Percentiles rank a stretch among this genome's conserved stretches.
Conservation (phyloP, 305 asterid genomes). For the Fraxinus ornus region DNA sequence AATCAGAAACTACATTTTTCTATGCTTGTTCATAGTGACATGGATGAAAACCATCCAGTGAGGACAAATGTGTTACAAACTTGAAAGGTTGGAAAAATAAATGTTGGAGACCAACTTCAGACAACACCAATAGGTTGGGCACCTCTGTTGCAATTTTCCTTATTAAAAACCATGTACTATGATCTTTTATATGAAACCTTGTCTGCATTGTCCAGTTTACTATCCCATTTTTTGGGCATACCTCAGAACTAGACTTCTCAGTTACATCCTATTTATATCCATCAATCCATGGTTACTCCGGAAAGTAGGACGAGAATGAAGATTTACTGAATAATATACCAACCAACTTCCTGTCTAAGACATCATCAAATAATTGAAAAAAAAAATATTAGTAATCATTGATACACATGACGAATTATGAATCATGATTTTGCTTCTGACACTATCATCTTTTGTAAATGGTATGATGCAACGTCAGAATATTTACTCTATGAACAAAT, state of each 20-base stretch:
- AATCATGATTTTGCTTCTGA: not conserved
- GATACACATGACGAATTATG: not conserved
- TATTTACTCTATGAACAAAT: not conserved
- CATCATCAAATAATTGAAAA: not conserved
- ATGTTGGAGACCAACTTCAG: not conserved
- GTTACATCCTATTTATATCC: not conserved
- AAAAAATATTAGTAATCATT: not conserved
- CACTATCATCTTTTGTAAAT: not conserved
- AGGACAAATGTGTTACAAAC: not conserved
- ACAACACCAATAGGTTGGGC: not conserved
- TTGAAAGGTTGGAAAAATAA: not conserved
- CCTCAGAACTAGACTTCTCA: not conserved
- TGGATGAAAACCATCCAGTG: not conserved
- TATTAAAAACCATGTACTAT: not conserved
- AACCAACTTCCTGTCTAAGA: not conserved
- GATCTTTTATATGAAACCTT: not conserved
- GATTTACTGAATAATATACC: not conserved
- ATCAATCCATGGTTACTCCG: not conserved
- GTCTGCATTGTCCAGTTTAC: not conserved
- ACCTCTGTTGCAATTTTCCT: not conserved
- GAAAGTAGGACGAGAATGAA: not conserved
- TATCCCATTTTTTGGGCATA: not conserved
- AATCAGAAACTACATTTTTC: not conserved
- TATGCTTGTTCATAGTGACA: not conserved
- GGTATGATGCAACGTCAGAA: not conserved